Evolutionary conservation across 148 eudicot species (phyloP), one percentile per base, ranked within the genome.

Genomic region (Rhododendron molle): DNA sequence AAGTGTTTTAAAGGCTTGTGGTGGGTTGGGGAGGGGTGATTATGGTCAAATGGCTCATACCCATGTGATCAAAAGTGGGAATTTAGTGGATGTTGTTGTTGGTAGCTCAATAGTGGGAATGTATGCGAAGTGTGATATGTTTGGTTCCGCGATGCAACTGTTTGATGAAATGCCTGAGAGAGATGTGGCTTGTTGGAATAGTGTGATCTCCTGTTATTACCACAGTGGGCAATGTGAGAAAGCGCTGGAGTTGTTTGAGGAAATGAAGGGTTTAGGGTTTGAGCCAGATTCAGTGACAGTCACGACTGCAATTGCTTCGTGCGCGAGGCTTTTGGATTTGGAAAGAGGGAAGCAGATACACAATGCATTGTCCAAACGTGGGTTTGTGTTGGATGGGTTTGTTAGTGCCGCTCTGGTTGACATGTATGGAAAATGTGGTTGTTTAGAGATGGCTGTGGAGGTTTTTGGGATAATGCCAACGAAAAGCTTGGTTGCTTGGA

Each of bases 371-470:
- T 7, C 43, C 13, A 20, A 40, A 76, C n/a, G 44, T 76, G 88
- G 90, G 12, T 67, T 76, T 84, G 74, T 40, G 13, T 78, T 89
- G 62, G 88, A 89, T 56, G 80, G 80, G 40, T 58, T 76, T 84
- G 72, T 89, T 58, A 65, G 87, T 60, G 46, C 90, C n/a, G 90
- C 90, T 52, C 87, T 89, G 6, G 88, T 86, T 43, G 90, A 89
- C 72, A 77, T 89, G 85, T 89, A 89, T 76, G 90, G 88, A 74
- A 89, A 86, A 84, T 89, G 88, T 78, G 90, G 90, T 62, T 81
- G 81, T 44, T 76, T 89, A 54, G 83, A 86, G 60, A 86, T 71
- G 81, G 90, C 90, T 23, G n/a, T 44, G 80, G 85, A 81, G 76
- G 34, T 89, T 49, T 89, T 89, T 38, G 80, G 78, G 79, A 74